These are phyloP conservation scores for Byssochlamys sp. DNA, from an alignment of 2,329 filamentous ascomycete genomes.

Conservation along the genomic window DNA sequence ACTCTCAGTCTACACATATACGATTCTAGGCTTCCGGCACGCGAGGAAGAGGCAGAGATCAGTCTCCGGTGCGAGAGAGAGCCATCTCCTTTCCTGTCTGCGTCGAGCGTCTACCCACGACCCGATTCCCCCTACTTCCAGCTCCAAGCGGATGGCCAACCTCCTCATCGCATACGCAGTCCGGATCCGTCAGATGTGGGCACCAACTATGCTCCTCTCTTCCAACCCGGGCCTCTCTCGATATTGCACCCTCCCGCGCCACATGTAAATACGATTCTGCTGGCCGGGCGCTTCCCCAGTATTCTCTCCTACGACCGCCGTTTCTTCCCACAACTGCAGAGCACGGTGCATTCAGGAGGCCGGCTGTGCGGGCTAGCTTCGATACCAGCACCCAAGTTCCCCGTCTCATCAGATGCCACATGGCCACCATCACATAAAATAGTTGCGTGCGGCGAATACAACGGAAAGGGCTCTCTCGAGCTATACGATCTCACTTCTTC, in stretches of 20 bases:
- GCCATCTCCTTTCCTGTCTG: conserved; percentile 14
- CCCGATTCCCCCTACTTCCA: conserved; percentile 24
- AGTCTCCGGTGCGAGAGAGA: conserved; percentile 25
- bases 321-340: conserved; percentile 67
- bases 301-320: conserved; percentile 83
- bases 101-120: conserved; percentile 22
- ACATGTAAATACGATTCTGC: conserved; percentile 68
- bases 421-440: conserved; percentile 54
- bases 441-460: conserved; percentile 80
- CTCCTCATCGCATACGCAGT: conserved; percentile 30
- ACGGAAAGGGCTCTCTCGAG: conserved; percentile 80
- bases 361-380: conserved; percentile 64
- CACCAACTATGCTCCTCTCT: conserved; percentile 57
- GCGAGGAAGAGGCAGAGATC: conserved; percentile 27
- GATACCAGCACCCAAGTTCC: conserved; percentile 47
- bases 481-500: conserved; percentile 49
- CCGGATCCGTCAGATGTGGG: conserved; percentile 25
- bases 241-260: conserved; percentile 65
- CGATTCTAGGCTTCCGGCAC: conserved; percentile 51
- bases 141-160: conserved; percentile 23
- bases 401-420: conserved; percentile 29
- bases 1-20: conserved; percentile 72
- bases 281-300: conserved; percentile 78
- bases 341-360: conserved; percentile 74
- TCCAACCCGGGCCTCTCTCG: conserved; percentile 70